Conservation (phyloP, 2,329 filamentous ascomycete species). For the Ophiocordyceps polyrhachis-furcata region DNA sequence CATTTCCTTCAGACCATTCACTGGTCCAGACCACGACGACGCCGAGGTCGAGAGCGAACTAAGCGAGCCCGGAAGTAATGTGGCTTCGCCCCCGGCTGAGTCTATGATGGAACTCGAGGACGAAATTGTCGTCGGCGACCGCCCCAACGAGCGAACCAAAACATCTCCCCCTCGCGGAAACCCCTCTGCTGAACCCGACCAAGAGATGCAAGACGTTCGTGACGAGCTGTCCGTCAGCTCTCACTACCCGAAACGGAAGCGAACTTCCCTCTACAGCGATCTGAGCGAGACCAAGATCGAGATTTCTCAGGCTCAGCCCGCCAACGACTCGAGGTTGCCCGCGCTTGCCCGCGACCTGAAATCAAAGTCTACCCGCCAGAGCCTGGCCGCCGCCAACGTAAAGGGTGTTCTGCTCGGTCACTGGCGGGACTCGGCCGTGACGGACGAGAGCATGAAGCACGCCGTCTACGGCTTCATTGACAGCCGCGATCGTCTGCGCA, state of each 20-base stretch:
- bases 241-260: slow-evolving; percentile 36
- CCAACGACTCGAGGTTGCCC: slow-evolving; percentile 10
- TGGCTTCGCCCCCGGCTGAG: slow-evolving; percentile 19
- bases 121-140: slow-evolving; percentile 32
- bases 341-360: slow-evolving; percentile 8
- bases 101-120: slow-evolving; percentile 24
- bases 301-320: slow-evolving; percentile 11
- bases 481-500: slow-evolving; percentile 38
- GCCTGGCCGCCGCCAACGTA: slow-evolving; percentile 11
- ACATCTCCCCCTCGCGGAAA: slow-evolving; percentile 14
- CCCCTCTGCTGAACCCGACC: slow-evolving; percentile 21
- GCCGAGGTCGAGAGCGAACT: slow-evolving; percentile 16
- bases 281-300: slow-evolving; percentile 28
- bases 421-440: slow-evolving; percentile 39
- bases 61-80: slow-evolving; percentile 19
- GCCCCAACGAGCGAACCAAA: slow-evolving; percentile 19
- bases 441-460: slow-evolving; percentile 31
- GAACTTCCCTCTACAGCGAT: slow-evolving; percentile 29
- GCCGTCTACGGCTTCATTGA: slow-evolving; percentile 45
- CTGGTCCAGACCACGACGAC: slow-evolving; percentile 16
- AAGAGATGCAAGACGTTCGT: slow-evolving; percentile 22
- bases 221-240: slow-evolving; percentile 18
- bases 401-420: slow-evolving; percentile 36
- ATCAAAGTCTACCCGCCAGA: slow-evolving; percentile 11
- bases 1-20: slow-evolving; percentile 7